Conservation (phyloP, 2,329 filamentous ascomycete genomes). For the Sclerotinia sclerotiorum region DNA sequence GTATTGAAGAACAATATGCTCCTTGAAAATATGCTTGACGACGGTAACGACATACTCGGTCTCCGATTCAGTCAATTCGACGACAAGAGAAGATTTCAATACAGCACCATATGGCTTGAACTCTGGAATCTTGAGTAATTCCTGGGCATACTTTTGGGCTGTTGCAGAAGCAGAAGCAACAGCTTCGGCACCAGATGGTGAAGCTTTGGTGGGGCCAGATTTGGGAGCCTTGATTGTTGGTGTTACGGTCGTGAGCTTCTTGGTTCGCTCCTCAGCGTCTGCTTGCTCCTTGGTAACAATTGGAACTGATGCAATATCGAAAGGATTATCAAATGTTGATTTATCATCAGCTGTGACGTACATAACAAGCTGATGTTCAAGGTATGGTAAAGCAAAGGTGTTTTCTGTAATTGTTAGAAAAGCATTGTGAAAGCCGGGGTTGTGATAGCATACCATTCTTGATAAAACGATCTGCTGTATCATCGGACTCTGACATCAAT, state of each 20-base stretch:
- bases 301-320: slow-evolving; percentile 88
- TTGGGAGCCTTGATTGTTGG: slow-evolving; percentile 93
- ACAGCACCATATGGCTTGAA: slow-evolving; percentile 85
- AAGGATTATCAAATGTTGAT: slow-evolving; percentile 77
- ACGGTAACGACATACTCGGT: slow-evolving; percentile 95
- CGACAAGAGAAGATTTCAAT: slow-evolving; percentile 82
- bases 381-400: slow-evolving; percentile 91
- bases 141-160: slow-evolving; percentile 85
- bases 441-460: slow-evolving; percentile 69
- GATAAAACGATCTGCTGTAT: slow-evolving; percentile 82
- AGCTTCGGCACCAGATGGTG: slow-evolving; percentile 68
- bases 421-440: slow-evolving; percentile 23
- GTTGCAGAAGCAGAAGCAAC: slow-evolving; percentile 74
- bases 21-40: slow-evolving; percentile 97
- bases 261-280: slow-evolving; percentile 90
- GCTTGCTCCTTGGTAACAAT: slow-evolving; percentile 95
- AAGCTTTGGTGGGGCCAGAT: slow-evolving; percentile 70
- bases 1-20: slow-evolving; percentile 93
- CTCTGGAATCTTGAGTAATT: slow-evolving; percentile 85
- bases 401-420: slow-evolving; percentile 59
- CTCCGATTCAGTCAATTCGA: slow-evolving; percentile 94
- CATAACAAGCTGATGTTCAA: slow-evolving; percentile 96
- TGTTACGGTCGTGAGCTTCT: slow-evolving; percentile 91
- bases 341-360: slow-evolving; percentile 94
- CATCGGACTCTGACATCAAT: slow-evolving; percentile 81